Evolutionary conservation across 2,329 filamentous ascomycete species (phyloP), one percentile per base, ranked within the genome.

Genomic region (Nemania sp.): DNA sequence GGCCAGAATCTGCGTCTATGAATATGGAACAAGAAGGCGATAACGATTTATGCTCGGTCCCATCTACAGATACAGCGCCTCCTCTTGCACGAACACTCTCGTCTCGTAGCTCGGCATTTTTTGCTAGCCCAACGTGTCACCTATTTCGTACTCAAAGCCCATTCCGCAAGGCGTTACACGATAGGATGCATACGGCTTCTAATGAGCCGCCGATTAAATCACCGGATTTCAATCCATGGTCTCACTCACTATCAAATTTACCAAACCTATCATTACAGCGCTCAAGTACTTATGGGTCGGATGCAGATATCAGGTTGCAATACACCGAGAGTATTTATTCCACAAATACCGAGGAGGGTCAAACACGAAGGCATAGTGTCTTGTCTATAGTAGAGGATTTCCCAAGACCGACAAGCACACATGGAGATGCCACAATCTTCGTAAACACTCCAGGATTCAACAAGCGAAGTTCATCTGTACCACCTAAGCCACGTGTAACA

Each of bases 121-220:
- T 87, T 70, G 84, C 82, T 1, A 88, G 86, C 52, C 83, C 84
- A 1, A 78, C 81, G 1, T 82, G 81, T 18, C 83, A 86, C 67
- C 77, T 88, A 0, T 87, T 88, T 67, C 82, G 86, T 29, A 85
- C 85, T 0, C 79, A 82, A 27, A 89, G 87, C 62, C 86, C 87
- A 0, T 90, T 86, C 70, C 83, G 87, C 2, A 83, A 83, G 27
- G 84, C 83, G 2, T 73, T 89, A 35, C 82, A 80, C 52, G 81
- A 82, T 57, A 84, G 78, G 1, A 86, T 87, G 72, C 78, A 79
- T 63, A 73, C 78, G 7, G 78, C 79, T 18, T 73, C 80, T 7
- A 74, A 77, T 18, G 69, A 67, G 1, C 69, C 75, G 5, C 65
- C 72, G 2, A 64, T 66, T 0, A 75, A 69, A 5, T 75, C 76